phyloP scores from a whole-genome alignment of 768 basidiomycete genomes.

The Auriscalpium vulgare region DNA sequence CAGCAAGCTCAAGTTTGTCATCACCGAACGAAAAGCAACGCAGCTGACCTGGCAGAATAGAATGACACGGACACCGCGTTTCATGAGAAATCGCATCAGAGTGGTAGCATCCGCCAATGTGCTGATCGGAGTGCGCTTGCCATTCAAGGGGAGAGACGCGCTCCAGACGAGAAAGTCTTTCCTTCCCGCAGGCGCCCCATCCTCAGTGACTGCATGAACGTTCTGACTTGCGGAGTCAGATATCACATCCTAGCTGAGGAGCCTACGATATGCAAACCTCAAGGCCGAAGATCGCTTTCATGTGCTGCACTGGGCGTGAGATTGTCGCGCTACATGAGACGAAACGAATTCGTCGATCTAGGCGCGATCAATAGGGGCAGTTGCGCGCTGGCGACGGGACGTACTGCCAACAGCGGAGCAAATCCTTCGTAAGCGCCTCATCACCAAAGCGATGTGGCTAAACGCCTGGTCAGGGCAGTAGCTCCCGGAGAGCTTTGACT shows the following conservation, averaged over 20 bases:
- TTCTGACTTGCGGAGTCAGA: slow-evolving; percentile 26
- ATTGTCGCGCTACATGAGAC: slow-evolving; percentile 89
- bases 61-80: slow-evolving; percentile 70
- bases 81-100: slow-evolving; percentile 78
- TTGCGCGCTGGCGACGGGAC: slow-evolving; percentile 17
- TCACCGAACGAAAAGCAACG: neutral
- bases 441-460: slow-evolving; percentile 76
- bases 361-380: neutral
- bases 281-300: slow-evolving; percentile 70
- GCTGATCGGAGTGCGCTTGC: slow-evolving; percentile 41
- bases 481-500: neutral
- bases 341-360: slow-evolving; percentile 53
- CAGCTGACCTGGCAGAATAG: slow-evolving; percentile 74
- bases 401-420: slow-evolving; percentile 72
- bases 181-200: slow-evolving; percentile 74
- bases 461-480: neutral
- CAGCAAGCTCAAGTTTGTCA: neutral
- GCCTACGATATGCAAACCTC: slow-evolving; percentile 22
- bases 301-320: slow-evolving; percentile 64
- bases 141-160: slow-evolving; percentile 46
- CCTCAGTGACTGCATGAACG: slow-evolving; percentile 62
- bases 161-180: slow-evolving; percentile 83
- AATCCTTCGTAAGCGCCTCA: slow-evolving; percentile 68
- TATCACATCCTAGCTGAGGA: neutral
- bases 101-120: slow-evolving; percentile 60